Conservation (phyloP, 257 asterid species). For the Coffea eugenioides region DNA sequence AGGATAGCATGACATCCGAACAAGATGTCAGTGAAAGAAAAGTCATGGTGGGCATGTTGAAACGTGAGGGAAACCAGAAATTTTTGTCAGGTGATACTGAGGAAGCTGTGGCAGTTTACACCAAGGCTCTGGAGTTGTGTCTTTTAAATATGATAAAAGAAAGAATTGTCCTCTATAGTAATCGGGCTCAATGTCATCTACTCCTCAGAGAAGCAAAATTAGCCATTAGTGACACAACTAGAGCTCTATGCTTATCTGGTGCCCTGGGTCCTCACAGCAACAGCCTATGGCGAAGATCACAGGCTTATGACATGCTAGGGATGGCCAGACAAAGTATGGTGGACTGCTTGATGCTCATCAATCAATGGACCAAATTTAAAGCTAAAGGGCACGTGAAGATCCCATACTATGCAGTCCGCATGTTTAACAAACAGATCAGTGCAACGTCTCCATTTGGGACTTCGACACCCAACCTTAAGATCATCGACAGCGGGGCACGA, state of each 20-base stretch:
- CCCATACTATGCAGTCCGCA: slow-evolving; percentile 28
- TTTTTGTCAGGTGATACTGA: slow-evolving; percentile 25
- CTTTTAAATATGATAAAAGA: slow-evolving; percentile 29
- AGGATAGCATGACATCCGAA: slow-evolving; percentile 24
- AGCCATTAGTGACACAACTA: slow-evolving; percentile 35
- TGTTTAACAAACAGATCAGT: slow-evolving; percentile 35
- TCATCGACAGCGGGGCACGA: not conserved
- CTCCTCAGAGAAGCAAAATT: slow-evolving; percentile 27
- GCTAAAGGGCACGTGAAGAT: slow-evolving; percentile 11
- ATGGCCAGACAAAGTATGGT: slow-evolving; percentile 32
- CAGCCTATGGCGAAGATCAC: slow-evolving; percentile 46
- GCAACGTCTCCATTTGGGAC: slow-evolving; percentile 18
- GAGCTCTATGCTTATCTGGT: slow-evolving; percentile 37
- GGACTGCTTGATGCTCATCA: slow-evolving; percentile 36
- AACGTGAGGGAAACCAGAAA: slow-evolving; percentile 33
- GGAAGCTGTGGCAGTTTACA: slow-evolving; percentile 21
- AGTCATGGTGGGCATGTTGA: slow-evolving; percentile 17
- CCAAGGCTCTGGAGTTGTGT: slow-evolving; percentile 31
- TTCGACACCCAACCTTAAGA: not conserved
- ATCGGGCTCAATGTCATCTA: slow-evolving; percentile 36
- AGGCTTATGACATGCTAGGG: slow-evolving; percentile 38
- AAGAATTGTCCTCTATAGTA: slow-evolving; percentile 36
- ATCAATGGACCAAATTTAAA: slow-evolving; percentile 17
- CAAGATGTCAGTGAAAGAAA: slow-evolving; percentile 21
- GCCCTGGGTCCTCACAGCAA: slow-evolving; percentile 21